Evolutionary conservation across 352 stramenopile species (phyloP).

Genomic region (Globisporangium megalacanthum): DNA sequence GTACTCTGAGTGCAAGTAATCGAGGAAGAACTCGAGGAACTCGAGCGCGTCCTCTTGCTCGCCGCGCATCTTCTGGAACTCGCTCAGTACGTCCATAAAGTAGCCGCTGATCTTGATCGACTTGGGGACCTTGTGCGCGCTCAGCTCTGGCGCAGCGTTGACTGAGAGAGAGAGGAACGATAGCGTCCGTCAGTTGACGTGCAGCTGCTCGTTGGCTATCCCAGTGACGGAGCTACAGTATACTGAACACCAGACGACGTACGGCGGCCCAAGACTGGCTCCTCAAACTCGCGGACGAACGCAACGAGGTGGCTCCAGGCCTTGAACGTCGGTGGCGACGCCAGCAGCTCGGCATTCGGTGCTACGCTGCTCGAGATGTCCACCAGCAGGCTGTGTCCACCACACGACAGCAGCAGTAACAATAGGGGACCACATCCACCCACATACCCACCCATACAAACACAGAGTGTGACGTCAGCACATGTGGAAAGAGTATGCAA

Average conservation of each 20-base stretch:
- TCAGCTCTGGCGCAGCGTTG: constrained; percentile 11
- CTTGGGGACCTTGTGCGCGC: constrained; percentile 46
- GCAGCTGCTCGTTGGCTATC: no score
- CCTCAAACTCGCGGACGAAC: constrained; percentile 79
- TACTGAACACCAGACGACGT: constrained; percentile 14
- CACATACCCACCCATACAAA: no score
- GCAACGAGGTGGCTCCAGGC: constrained; percentile 75
- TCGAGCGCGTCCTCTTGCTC: constrained; percentile 82
- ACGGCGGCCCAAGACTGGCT: constrained; percentile 64
- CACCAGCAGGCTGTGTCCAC: constrained; percentile 42
- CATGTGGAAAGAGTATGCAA: not conserved
- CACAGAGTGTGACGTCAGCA: not conserved
- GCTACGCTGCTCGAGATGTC: constrained; percentile 50
- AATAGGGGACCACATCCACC: no score
- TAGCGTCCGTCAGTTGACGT: no score
- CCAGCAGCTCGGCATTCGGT: constrained; percentile 38
- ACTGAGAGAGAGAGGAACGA: constrained; percentile 2
- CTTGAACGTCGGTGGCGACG: constrained; percentile 45
- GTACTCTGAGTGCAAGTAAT: constrained; percentile 81
- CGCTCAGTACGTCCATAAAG: constrained; percentile 76
- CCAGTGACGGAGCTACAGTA: no score
- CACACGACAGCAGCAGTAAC: not conserved
- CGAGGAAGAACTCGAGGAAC: constrained; percentile 84
- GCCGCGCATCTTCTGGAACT: constrained; percentile 77
- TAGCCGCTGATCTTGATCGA: constrained; percentile 78